Base-by-base conservation (phyloP, 2,329 filamentous ascomycete species). In the Orbilia oligospora region DNA sequence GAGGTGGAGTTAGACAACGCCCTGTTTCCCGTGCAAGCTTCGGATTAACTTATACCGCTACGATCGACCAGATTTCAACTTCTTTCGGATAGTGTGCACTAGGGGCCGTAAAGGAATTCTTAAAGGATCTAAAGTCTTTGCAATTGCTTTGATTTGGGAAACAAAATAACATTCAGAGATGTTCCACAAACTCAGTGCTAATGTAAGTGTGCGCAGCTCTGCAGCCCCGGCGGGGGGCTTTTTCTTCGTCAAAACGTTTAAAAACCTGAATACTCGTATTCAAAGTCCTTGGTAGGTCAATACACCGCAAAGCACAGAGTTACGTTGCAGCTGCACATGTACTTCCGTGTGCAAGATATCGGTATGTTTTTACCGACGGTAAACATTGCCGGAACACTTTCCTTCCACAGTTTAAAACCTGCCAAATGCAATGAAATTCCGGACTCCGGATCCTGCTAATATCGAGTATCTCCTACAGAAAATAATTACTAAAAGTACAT, bases 31-130 rank as follows among this genome's bases (percentile, higher is more conserved):
- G 18, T 30, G 18, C 36, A 61, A 14, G 56, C 56, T 61, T 61
- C 56, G 56, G 56, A 61, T 61, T 61, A 61, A 61, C 56, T 10
- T 44, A 41, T 61, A 61, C 36, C 56, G 56, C 56, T 61, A 61
- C 56, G 33, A 61, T 61, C 56, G 36, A 61, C 56, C 36, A 24
- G 36, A 61, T 44, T 61, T 20, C 56, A 61, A 5, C 56, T 61
- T 61, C 36, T 44, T 61, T 61, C 56, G 36, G 56, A 27, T 61
- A 44, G 56, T 16, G 20, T 20, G 10, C 5, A 44, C 56, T 58
- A 10, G 22, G 8, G 33, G 36, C n/a, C 20, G 20, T 44, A 24
- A 61, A 41, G 8, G 10, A 58, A 6, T 20, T 46, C 44, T 46
- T 5, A 46, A 46, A 46, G 16, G 16, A 46, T 46, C 4, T 8